Percentiles rank a stretch among this genome's conserved stretches.
These are phyloP conservation scores for Neocatenulostroma microsporum DNA, from an alignment of 2,329 filamentous ascomycete species.

Conservation along the genomic window DNA sequence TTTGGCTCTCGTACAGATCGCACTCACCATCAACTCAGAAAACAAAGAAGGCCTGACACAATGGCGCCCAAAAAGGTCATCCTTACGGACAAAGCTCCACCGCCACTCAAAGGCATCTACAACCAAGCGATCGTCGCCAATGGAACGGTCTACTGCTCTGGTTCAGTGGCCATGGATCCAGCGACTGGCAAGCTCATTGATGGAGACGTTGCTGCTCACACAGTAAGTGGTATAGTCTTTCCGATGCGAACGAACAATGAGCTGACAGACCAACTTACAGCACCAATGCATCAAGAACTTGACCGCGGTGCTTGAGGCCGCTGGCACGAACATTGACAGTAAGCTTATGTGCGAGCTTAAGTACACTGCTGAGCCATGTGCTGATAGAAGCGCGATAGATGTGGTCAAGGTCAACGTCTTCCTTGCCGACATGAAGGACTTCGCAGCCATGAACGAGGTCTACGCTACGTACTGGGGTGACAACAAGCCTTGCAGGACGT, in stretches of 20 bases:
- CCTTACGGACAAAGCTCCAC: slow-evolving; percentile 21
- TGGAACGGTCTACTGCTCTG: slow-evolving; percentile 65
- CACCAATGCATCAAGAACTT: slow-evolving; percentile 55
- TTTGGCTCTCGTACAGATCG: no score
- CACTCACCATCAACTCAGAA: no score
- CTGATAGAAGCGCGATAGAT: no score
- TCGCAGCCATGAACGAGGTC: slow-evolving; percentile 51
- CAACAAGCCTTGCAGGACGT: slow-evolving; percentile 28
- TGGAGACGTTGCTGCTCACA: slow-evolving; percentile 13
- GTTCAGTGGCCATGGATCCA: slow-evolving; percentile 52
- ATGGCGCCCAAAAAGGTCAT: slow-evolving; percentile 17
- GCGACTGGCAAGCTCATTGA: slow-evolving; percentile 35
- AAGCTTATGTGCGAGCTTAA: slow-evolving; percentile 35
- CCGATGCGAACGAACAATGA: background rate
- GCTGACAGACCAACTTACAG: slow-evolving; percentile 13
- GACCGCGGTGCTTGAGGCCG: slow-evolving; percentile 50
- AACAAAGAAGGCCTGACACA: no score
- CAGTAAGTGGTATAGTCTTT: slow-evolving; percentile 9
- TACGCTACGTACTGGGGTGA: slow-evolving; percentile 35
- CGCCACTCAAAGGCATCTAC: slow-evolving; percentile 21
- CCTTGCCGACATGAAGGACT: slow-evolving; percentile 58
- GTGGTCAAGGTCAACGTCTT: slow-evolving; percentile 39
- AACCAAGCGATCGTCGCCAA: slow-evolving; percentile 38
- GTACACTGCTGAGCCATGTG: no score
- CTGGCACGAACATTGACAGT: slow-evolving; percentile 52